Percentiles rank a stretch among this genome's conserved stretches.
Conservation (phyloP, 176 grass and related monocot species). For the Cymbopogon citratus region DNA sequence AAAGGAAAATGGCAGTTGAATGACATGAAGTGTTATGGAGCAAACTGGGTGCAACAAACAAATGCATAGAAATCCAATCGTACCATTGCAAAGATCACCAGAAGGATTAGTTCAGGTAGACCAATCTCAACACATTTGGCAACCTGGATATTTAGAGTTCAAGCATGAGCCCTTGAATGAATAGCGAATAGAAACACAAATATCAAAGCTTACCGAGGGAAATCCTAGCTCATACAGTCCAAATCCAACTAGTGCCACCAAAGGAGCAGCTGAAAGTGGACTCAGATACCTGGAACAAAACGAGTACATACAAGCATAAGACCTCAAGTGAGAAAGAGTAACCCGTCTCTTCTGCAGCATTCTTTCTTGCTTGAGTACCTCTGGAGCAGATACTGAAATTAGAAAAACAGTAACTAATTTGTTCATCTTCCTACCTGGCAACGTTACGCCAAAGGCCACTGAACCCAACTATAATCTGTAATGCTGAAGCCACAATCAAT, state of each 20-base stretch:
- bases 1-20: neutral
- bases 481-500: slow-evolving; percentile 83
- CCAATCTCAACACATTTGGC: slow-evolving; percentile 97
- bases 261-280: slow-evolving; percentile 82
- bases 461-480: slow-evolving; percentile 97
- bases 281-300: slow-evolving; percentile 75
- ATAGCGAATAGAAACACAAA: slow-evolving; percentile 9
- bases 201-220: slow-evolving; percentile 63
- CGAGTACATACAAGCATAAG: slow-evolving; percentile 6
- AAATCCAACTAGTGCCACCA: slow-evolving; percentile 75
- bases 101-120: slow-evolving; percentile 79
- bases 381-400: neutral
- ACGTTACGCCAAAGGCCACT: slow-evolving; percentile 99
- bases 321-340: neutral
- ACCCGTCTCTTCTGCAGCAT: neutral
- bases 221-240: slow-evolving; percentile 97
- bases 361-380: neutral
- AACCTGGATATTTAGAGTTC: slow-evolving; percentile 54
- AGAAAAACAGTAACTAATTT: neutral
- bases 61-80: neutral
- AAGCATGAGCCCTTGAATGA: slow-evolving; percentile 10
- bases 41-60: neutral
- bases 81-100: slow-evolving; percentile 92
- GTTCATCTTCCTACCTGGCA: slow-evolving; percentile 54
- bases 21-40: neutral